A percentile compares a stretch with the other conserved stretches of the same genome.
phyloP scores from a whole-genome alignment of 2,329 filamentous ascomycete species.

The Penicillium janthinellum region DNA sequence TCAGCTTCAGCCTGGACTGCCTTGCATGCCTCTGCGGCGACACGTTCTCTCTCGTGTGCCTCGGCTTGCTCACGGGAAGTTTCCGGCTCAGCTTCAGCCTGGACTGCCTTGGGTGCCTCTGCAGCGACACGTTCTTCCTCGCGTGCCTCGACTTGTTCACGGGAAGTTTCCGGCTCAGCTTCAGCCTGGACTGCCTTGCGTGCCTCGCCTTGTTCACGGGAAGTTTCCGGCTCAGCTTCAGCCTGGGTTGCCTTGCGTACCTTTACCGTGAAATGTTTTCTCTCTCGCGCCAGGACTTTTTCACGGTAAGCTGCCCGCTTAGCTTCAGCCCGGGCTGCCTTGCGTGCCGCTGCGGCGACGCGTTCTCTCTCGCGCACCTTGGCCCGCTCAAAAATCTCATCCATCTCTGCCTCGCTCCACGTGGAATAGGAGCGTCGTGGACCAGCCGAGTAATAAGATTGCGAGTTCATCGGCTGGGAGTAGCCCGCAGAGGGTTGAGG shows the following conservation, averaged over 20 bases:
- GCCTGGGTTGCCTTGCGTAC: not conserved
- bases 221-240: not conserved
- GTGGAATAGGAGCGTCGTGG: not conserved
- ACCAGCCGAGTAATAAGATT: not conserved
- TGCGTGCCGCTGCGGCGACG: not conserved
- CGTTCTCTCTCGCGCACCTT: not conserved
- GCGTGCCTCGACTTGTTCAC: no score
- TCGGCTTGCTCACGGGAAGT: not conserved
- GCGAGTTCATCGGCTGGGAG: not conserved
- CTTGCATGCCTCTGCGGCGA: no score
- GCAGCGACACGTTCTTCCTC: no score
- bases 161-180: not conserved
- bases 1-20: not conserved
- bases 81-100: not conserved
- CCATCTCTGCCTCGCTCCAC: not conserved
- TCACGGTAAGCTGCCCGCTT: not conserved
- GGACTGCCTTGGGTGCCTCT: no score
- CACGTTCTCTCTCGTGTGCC: no score
- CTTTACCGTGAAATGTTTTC: not conserved
- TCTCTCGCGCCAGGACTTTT: not conserved
- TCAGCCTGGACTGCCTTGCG: not conserved
- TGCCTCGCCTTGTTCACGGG: not conserved
- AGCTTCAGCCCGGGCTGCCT: not conserved
- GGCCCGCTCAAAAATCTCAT: not conserved
- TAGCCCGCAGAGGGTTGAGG: not conserved